Conservation (phyloP, 2,329 filamentous ascomycete genomes). For the Cryphonectria naterciae region DNA sequence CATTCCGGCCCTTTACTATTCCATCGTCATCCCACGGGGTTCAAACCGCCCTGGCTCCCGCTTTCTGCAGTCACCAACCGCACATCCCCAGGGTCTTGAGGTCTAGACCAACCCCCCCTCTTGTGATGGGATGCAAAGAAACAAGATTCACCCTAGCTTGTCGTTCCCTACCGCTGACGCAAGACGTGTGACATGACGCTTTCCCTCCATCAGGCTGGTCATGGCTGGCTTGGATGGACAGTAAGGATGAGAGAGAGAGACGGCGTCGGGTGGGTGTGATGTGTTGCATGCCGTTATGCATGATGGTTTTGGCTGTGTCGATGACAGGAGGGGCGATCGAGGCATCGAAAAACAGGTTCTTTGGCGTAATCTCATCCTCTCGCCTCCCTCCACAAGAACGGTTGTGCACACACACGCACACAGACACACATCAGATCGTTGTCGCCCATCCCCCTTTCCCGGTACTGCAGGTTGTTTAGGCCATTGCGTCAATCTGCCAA, state of each 20-base stretch:
- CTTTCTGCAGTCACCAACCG: background rate
- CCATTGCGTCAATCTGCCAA: conserved; percentile 31
- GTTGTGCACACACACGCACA: background rate
- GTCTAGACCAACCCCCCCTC: conserved; percentile 13
- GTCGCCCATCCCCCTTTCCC: background rate
- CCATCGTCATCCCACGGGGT: conserved; percentile 14
- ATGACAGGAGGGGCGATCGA: background rate
- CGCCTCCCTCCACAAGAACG: background rate
- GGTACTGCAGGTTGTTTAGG: background rate
- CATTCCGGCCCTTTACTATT: conserved; percentile 11
- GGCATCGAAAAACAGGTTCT: conserved; percentile 1
- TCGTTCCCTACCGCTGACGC: conserved; percentile 25
- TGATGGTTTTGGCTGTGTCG: background rate
- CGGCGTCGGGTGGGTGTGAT: background rate
- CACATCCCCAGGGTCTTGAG: conserved; percentile 11
- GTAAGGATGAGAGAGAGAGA: background rate
- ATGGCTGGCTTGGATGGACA: background rate
- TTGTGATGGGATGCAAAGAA: conserved; percentile 13
- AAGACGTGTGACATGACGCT: conserved; percentile 15
- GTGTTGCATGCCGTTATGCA: background rate
- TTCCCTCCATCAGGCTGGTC: background rate
- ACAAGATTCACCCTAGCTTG: conserved; percentile 25
- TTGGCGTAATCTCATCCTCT: background rate
- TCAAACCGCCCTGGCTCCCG: background rate
- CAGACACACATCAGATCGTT: background rate